phyloP scores from a whole-genome alignment of 176 grass and related monocot species.

The Lolium rigidum region DNA sequence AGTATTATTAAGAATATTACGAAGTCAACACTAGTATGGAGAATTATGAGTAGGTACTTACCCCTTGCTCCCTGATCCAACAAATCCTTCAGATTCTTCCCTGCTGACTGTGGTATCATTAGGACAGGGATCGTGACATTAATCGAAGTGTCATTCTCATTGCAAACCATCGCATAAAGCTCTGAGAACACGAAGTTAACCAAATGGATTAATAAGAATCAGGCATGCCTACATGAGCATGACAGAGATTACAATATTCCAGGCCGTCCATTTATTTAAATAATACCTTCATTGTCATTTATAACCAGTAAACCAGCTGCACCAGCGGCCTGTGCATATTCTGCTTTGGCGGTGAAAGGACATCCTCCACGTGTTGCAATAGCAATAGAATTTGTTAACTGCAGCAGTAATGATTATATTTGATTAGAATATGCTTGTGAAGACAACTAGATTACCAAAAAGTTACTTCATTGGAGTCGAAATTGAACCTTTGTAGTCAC shows the following conservation, averaged over 20 bases:
- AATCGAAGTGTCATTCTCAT: conserved; percentile 87
- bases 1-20: conserved; percentile 11
- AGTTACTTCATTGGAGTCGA: not conserved
- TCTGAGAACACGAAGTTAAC: conserved; percentile 51
- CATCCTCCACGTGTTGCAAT: conserved; percentile 86
- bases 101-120: conserved; percentile 90
- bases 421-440: not conserved
- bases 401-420: conserved; percentile 31
- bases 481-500: conserved; percentile 65
- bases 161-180: conserved; percentile 98
- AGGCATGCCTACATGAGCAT: conserved; percentile 14
- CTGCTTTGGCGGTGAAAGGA: conserved; percentile 88
- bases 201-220: conserved; percentile 34
- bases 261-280: not conserved
- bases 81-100: conserved; percentile 63
- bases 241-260: conserved; percentile 13
- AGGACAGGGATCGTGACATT: conserved; percentile 87
- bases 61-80: conserved; percentile 62
- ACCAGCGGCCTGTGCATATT: conserved; percentile 74
- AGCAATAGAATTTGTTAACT: conserved; percentile 78
- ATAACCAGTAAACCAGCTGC: conserved; percentile 84
- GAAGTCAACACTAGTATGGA: not conserved
- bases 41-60: conserved; percentile 43
- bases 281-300: conserved; percentile 91
- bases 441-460: not conserved